Evolutionary conservation across 202 grass and related monocot genomes (phyloP), one percentile per base, ranked within the genome.

Genomic region (Schoenoplectus triqueter): DNA sequence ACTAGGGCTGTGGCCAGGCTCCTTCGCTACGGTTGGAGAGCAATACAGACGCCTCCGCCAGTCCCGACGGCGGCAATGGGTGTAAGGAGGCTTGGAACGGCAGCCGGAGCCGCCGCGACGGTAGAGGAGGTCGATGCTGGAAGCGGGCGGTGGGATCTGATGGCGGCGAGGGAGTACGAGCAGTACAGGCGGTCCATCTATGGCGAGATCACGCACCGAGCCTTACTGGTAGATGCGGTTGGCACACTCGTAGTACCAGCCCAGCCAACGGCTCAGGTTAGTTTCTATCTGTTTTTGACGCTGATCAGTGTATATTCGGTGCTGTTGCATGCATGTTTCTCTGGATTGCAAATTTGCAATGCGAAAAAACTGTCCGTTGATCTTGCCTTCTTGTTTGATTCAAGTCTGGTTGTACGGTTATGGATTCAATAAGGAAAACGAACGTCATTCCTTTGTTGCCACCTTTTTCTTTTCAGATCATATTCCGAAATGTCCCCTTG

Each of bases 181-280:
- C 93, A 98, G 73, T 95, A 98, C 86, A 88, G 93, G 10, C 50
- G 90, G 74, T 89, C 93, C 50, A 88, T 98, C 48, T 98, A 98
- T 84, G 95, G 95, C 45, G 93, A 95, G 44, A 95, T 98, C 89
- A 98, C 95, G 13, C 95, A 98, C 61, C 94, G 94, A 74, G 95
- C 95, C 49, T 84, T 98, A 78, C 86, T 98, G 64, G 95, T 98
- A 49, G 95, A 98, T 76, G 95, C 91, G 46, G 93, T 92, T 42
- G 95, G 95, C 66, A 98, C 93, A 8, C 95, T 98, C 72, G 83
- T 98, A 69, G 91, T 88, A 50, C 95, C 95, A 13, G 91, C 95
- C 3, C 92, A 98, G 81, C 95, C 95, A 59, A 95, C 95, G 96
- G 95, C 96, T 49, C 90, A 98, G 95, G 95, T 98, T 66, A 2